Base-by-base conservation (phyloP, 495 filamentous ascomycete genomes). In the Venustampulla echinocandica region DNA sequence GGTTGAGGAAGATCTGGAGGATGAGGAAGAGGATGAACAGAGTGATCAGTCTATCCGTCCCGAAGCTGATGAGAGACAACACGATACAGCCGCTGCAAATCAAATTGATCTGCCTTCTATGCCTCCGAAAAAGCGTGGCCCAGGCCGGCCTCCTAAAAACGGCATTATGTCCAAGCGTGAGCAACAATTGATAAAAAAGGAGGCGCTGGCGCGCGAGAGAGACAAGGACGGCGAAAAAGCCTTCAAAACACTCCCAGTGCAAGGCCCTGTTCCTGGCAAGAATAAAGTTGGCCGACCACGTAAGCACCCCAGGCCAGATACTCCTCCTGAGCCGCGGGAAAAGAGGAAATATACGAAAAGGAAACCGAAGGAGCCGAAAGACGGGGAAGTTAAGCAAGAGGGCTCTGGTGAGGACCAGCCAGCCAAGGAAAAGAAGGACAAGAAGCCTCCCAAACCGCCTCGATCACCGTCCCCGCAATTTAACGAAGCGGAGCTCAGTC, bases 141-240 rank as follows among this genome's bases (percentile, higher is more conserved):
- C 89, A 35, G 89, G 89, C 24, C 69, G 89, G 43, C 89, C 89
- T 35, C 89, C 89, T 7, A 94, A 94, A 70, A 84, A 94, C 62
- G 89, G 89, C 5, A 79, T 92, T 59, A 89, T 93, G 77, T 95
- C 88, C 6, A 94, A 94, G 67, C 76, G 87, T 28, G 85, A 87
- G 61, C 70, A 82, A 50, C 73, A 75, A 48, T 64, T 81, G 49
- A 69, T 81, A 45, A 79, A 81, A 54, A 82, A 81, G 56, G 76
- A 81, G 49, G 55, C 50, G 2, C 59, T 67, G 58, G 71, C 66
- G 30, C 63, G 67, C 53, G 68, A 73, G 48, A 58, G 63, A 15
- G 67, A 65, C 15, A 62, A 28, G 23, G 44, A 41, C 9, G 17
- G 56, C 64, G 71, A 57, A 50, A 71, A 18, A 55, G 65, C 67